Base-by-base conservation (phyloP, 257 asterid species). In the Vinca minor region DNA sequence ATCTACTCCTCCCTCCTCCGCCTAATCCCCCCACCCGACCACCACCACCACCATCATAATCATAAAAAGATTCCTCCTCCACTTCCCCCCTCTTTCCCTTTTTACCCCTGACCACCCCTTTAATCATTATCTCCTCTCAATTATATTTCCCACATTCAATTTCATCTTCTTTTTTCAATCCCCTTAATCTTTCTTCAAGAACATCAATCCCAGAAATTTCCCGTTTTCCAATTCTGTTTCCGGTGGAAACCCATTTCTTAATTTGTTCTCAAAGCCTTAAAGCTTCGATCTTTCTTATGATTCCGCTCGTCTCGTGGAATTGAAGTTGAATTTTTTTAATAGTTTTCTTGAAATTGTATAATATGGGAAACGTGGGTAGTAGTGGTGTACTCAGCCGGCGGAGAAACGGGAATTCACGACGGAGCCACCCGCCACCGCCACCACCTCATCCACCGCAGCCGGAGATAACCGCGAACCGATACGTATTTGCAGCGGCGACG, bases 401-500 rank as follows among this genome's bases (percentile, higher is more conserved):
- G 18, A 75, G 95, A 25, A 85, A 44, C 74, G 74, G 85, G 28
- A 71, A 81, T 71, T n/a, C n/a, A n/a, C 65, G 94, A 35, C 83
- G 91, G 76, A 76, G 73, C 82, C 91, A 82, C 79, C 97, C 96
- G 5, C 85, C 91, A n/a, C n/a, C n/a, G n/a, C n/a, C n/a, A n/a
- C n/a, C n/a, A n/a, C n/a, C n/a, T n/a, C n/a, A n/a, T 77, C 80
- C 81, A 0, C 88, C 91, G 12, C 98, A 84, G 61, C 87, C 91
- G 10, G 95, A 84, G 78, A 76, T 81, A 70, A 76, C 86, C n/a
- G 78, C 94, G 9, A 89, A 85, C 73, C 87, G 94, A 1, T 93
- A 89, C 75, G 96, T 93, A 1, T 93, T 89, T 60, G 99, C 99
- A 2, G 99, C 99, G 44, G 99, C 97, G 42, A 89, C 99, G 13